A percentile compares a stretch with the other conserved stretches of the same genome.
Evolutionary conservation across 352 stramenopile species (phyloP).

Genomic region (Phytophthora rubi): DNA sequence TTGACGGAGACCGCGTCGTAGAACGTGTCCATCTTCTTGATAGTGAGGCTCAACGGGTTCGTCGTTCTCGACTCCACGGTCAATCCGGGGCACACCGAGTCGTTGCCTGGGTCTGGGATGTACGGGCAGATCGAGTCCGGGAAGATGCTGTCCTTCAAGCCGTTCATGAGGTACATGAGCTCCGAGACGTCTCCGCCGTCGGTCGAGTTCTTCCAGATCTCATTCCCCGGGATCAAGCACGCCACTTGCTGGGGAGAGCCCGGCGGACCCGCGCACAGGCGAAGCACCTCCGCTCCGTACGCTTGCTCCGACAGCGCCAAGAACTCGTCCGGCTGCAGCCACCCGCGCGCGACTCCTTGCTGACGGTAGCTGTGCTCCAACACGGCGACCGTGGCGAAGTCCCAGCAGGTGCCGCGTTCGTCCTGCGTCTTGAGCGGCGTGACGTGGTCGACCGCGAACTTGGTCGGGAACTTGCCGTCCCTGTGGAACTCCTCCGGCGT

Average conservation of each 20-base stretch:
- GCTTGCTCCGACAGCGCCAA: slow-evolving; percentile 70
- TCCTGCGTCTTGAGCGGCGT: slow-evolving; percentile 78
- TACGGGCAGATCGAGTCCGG: slow-evolving; percentile 61
- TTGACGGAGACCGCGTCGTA: slow-evolving; percentile 53
- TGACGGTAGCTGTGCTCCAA: slow-evolving; percentile 74
- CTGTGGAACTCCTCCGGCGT: slow-evolving; percentile 25
- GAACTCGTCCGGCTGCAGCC: slow-evolving; percentile 60
- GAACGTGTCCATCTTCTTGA: slow-evolving; percentile 57
- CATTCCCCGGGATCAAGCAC: slow-evolving; percentile 66
- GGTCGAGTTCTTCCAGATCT: slow-evolving; percentile 73
- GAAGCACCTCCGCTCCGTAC: slow-evolving; percentile 66
- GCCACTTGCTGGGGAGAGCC: slow-evolving; percentile 63
- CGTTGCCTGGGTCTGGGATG: slow-evolving; percentile 43
- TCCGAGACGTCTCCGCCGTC: slow-evolving; percentile 55
- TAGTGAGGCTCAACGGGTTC: slow-evolving; percentile 55
- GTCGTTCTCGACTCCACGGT: slow-evolving; percentile 37
- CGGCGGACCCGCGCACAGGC: slow-evolving; percentile 53
- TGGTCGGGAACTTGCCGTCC: slow-evolving; percentile 46
- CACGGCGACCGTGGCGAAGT: slow-evolving; percentile 68
- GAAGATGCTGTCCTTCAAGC: slow-evolving; percentile 60
- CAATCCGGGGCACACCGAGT: slow-evolving; percentile 54
- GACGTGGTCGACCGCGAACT: slow-evolving; percentile 60
- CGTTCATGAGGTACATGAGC: slow-evolving; percentile 63
- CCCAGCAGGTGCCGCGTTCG: slow-evolving; percentile 72
- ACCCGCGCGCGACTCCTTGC: slow-evolving; percentile 59